Base-by-base conservation (phyloP, 2,329 filamentous ascomycete species). In the Fusarium armeniacum region DNA sequence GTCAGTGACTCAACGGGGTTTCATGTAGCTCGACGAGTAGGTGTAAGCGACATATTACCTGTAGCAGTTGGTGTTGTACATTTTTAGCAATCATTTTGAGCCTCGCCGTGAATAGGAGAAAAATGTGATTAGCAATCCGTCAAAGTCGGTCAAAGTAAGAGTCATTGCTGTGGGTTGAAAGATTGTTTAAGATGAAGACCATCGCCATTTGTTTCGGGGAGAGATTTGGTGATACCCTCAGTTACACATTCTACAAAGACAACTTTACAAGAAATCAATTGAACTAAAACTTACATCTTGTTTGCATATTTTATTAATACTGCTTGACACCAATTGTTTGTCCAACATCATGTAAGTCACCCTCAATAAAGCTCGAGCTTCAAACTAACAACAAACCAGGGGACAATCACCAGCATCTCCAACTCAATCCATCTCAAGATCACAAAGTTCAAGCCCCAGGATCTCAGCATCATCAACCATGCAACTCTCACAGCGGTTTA, bases 401-500 rank as follows among this genome's bases (percentile, higher is more conserved):
- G 65, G 70, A 53, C 58, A 68, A 57, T 53, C 71, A 43, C 32
- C 67, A 26, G 30, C 51, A 36, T 55, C 65, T 15, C 26, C 61
- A 5, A 26, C 54, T 30, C 2, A 47, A 6, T 20, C 67, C 10
- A 13, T 43, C 1, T 28, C 59, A 45, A 49, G 41, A 47, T 43
- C 51, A 15, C 53, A 53, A 16, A 22, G 18, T 24, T 33, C 38
- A 32, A 43, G 53, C 3, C 18, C 22, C 3, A 35, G 40, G 22
- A 60, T 30, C 10, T 26, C 44, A n/a, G n/a, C n/a, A 38, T 43
- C 66, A 16, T 49, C 66, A 3, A 43, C 35, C 12, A 63, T 78
- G 47, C 60, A 57, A 18, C 72, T 80, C 36, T 52, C 61, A 22
- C 73, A 73, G 3, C 77, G 76, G 49, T 77, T 74, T 60, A 69